Evolutionary conservation across 2,329 filamentous ascomycete genomes (phyloP), one percentile per base, ranked within the genome.

Genomic region (Bipolaris sorokiniana): DNA sequence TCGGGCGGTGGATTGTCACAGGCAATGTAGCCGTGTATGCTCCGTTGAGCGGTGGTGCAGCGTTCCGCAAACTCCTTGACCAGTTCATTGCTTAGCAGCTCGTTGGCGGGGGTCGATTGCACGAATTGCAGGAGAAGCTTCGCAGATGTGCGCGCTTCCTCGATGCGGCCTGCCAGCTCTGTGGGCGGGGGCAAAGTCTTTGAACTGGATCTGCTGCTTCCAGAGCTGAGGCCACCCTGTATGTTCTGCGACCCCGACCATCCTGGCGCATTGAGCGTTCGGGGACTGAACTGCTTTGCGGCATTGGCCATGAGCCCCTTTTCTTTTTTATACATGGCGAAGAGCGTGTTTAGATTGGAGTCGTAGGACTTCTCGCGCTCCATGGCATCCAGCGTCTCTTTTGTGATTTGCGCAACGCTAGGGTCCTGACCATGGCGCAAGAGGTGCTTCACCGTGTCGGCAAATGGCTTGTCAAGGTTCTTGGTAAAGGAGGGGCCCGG

Each of bases 41-140:
- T 91, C 51, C 88, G 85, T 50, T 90, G 89, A 4, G 94, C 94
- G 53, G 87, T 85, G 62, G 89, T 87, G 72, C 94, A 98, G 22
- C 95, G 88, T 66, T 95, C 89, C 46, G 89, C 87, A 73, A 99
- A 98, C 78, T 99, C 95, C 72, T 89, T 90, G 74, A 97, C 88
- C 50, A 99, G 83, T n/a, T 97, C 94, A 70, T 96, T 94, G 51
- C 82, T 77, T 18, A 92, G 82, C 22, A 97, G 81, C 72, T 97
- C 92, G 13, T 83, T 79, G 0, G 89, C 83, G 0, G 92, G 87
- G 0, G 93, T 97, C 55, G 90, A 93, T 76, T 94, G 90, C 16
- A 97, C 88, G 6, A 97, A 88, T 77, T 99, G 94, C 50, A 91
- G 85, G n/a, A 99, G 86, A 5, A 99, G 86, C 75, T 93, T 94